A percentile compares a stretch with the other conserved stretches of the same genome.
These are phyloP conservation scores for Metschnikowia gruessii DNA, from an alignment of 805 yeast species.

Conservation along the genomic window DNA sequence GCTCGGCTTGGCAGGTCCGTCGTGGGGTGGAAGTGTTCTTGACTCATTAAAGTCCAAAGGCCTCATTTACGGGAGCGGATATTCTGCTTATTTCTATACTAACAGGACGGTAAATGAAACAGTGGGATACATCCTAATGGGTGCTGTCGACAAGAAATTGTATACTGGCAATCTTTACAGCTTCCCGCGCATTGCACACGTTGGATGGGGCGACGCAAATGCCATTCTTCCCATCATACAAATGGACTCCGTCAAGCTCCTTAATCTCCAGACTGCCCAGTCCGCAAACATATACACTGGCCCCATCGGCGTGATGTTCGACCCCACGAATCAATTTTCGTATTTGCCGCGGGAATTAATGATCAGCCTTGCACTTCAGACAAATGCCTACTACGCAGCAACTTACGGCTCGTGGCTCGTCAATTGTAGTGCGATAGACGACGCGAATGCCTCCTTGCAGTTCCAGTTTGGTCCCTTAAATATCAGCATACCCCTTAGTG, in stretches of 20 bases:
- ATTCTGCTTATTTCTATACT: constrained; percentile 31
- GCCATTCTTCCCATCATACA: constrained; percentile 28
- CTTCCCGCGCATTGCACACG: constrained; percentile 48
- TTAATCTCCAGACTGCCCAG: constrained; percentile 37
- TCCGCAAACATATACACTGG: constrained; percentile 31
- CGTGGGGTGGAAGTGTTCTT: constrained; percentile 29
- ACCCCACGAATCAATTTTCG: constrained; percentile 49
- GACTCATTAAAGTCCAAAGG: constrained; percentile 20
- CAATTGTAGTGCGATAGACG: constrained; percentile 49
- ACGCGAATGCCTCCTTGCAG: constrained; percentile 48
- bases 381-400: constrained; percentile 59
- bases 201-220: constrained; percentile 17
- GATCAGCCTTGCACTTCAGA: constrained; percentile 63
- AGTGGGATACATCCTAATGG: constrained; percentile 47
- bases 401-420: constrained; percentile 56
- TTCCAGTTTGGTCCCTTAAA: constrained; percentile 52
- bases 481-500: constrained; percentile 48
- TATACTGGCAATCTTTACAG: constrained; percentile 46
- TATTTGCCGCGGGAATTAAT: constrained; percentile 56
- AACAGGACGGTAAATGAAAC: constrained; percentile 14
- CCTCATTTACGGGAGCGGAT: constrained; percentile 30
- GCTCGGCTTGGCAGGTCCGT: constrained; percentile 35
- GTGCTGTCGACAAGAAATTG: constrained; percentile 52
- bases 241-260: constrained; percentile 24
- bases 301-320: constrained; percentile 55